Base-by-base conservation (phyloP, 768 basidiomycete genomes). In the Scleroderma bovista region DNA sequence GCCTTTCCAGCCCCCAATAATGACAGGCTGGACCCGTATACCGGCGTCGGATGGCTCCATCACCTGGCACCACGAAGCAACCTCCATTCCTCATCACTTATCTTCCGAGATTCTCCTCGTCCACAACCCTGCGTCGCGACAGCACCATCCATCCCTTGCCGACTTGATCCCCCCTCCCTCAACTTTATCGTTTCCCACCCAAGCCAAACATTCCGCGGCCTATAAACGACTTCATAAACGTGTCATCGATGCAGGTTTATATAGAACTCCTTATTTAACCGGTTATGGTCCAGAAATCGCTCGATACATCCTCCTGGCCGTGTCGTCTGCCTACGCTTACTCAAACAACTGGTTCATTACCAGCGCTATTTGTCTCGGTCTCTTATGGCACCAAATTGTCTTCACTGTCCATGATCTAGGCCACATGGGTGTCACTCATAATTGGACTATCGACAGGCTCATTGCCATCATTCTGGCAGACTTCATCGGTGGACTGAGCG, bases 331-430 rank as follows among this genome's bases (percentile, higher is more conserved):
- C 13, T 73, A 80, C 58, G 71, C 81, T 12, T 94, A 92, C 66
- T 64, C 58, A 46, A 68, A 77, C 47, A 69, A 68, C 56, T 89
- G 87, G 84, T 76, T 86, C 57, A 67, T 88, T 47, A 63, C 75
- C 46, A 92, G 89, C 52, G 91, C 94, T 3, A 57, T 89, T 43
- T 85, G 77, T 57, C 81, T 98, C 6, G 96, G 96, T 7, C 69
- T 93, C 42, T 77, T 90, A 63, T 98, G 92, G 92, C 96, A 99
- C 61, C 96, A 98, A 63, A 76, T 98, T 48, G 84, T 88, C 32
- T 98, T 99, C 68, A 76, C 78, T 48, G 93, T 80, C 31, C 96
- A 99, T 65, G 96, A 99, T 69, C 80, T 96, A 10, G 96, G 95
- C 2, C 96, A 99, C 70, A 82, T 88, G 69, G 92, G 92, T 31